A percentile compares a stretch with the other conserved stretches of the same genome.
phyloP scores from a whole-genome alignment of 75 land plant genomes.

The Sequoiadendron giganteum region DNA sequence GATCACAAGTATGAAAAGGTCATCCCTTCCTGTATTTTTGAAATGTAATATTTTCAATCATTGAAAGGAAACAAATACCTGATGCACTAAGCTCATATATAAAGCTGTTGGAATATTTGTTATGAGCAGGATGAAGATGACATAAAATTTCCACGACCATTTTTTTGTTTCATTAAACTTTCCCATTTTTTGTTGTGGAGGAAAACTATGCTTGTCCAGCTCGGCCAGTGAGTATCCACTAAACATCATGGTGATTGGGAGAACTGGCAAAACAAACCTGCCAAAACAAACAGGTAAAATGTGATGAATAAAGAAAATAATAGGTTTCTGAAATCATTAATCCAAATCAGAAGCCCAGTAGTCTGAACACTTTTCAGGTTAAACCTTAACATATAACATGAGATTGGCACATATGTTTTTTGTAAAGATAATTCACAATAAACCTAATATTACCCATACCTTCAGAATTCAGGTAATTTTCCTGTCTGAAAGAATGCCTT shows the following conservation, averaged over 20 bases:
- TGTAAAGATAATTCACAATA: not conserved
- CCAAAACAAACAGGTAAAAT: conserved; percentile 5
- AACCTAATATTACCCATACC: not conserved
- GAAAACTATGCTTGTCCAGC: conserved; percentile 21
- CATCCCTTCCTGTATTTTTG: not conserved
- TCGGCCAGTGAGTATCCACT: conserved; percentile 76
- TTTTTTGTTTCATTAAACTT: conserved; percentile 8
- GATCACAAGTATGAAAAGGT: not conserved
- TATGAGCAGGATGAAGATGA: conserved; percentile 45
- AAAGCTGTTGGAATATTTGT: conserved; percentile 91
- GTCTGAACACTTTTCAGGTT: not conserved
- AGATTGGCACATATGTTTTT: not conserved
- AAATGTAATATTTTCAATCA: not conserved
- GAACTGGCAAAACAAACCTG: conserved; percentile 96
- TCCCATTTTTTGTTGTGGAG: not conserved
- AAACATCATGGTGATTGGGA: conserved; percentile 89
- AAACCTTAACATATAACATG: not conserved
- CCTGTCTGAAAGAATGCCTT: not conserved
- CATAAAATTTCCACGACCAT: conserved; percentile 23
- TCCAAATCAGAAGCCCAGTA: not conserved
- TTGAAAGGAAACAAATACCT: conserved; percentile 40
- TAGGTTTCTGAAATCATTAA: conserved; percentile 12
- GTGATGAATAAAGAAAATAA: conserved; percentile 5
- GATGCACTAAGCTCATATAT: conserved; percentile 83
- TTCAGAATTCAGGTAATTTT: not conserved